Evolutionary conservation across 192 early-diverging fungal species (phyloP).

Genomic region (Coemansia sp.): DNA sequence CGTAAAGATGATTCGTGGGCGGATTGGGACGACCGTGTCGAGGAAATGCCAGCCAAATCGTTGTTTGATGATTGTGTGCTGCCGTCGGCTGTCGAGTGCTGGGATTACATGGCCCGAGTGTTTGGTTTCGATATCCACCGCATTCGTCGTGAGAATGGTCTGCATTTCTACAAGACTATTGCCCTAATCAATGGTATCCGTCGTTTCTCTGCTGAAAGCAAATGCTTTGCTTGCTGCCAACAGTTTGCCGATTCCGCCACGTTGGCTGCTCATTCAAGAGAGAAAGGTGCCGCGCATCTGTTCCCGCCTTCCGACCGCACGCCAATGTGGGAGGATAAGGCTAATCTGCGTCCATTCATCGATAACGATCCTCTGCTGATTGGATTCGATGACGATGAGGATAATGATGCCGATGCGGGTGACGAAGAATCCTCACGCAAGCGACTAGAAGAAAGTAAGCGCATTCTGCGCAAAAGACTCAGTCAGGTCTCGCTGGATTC

Average conservation of each 20-base stretch:
- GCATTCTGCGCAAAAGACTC: constrained; percentile 32
- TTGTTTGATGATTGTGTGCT: constrained; percentile 74
- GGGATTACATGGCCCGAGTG: constrained; percentile 69
- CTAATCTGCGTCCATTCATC: constrained; percentile 74
- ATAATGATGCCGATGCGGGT: constrained; percentile 31
- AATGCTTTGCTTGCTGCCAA: constrained; percentile 71
- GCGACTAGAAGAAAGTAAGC: constrained; percentile 40
- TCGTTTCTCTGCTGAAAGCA: constrained; percentile 56
- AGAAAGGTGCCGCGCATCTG: constrained; percentile 55
- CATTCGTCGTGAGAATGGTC: constrained; percentile 52
- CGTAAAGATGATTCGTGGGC: constrained; percentile 62
- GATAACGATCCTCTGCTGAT: constrained; percentile 86
- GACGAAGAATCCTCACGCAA: constrained; percentile 37
- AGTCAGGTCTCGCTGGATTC: constrained; percentile 16
- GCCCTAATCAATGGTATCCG: constrained; percentile 86
- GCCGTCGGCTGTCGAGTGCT: constrained; percentile 59
- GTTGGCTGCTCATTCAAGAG: constrained; percentile 66
- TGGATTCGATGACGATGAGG: constrained; percentile 65
- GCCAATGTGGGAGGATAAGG: constrained; percentile 72
- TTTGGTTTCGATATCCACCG: constrained; percentile 77
- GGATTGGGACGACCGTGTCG: constrained; percentile 74
- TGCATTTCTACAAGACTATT: constrained; percentile 86
- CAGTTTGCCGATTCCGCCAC: constrained; percentile 47
- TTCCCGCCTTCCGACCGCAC: constrained; percentile 53
- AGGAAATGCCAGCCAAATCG: constrained; percentile 65